Evolutionary conservation across 345 rosid species (phyloP).

Genomic region (Geranium brycei): DNA sequence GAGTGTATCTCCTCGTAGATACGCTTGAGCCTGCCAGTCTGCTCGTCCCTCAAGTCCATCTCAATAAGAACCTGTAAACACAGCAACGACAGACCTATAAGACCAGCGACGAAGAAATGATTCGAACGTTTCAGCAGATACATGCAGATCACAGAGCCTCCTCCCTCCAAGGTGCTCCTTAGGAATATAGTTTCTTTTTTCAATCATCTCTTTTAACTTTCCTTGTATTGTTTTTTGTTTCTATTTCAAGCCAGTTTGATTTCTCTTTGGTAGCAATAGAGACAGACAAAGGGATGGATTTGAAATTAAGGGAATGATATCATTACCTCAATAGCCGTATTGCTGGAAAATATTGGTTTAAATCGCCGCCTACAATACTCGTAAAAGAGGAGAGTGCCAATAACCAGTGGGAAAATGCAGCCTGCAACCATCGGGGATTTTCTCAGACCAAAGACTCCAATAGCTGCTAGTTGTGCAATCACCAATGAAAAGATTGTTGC

Average conservation of each 20-base stretch:
- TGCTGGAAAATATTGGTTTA: constrained; percentile 43
- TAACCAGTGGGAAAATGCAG: constrained; percentile 59
- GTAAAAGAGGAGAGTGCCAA: constrained; percentile 60
- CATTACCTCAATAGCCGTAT: constrained; percentile 33
- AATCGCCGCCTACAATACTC: constrained; percentile 77
- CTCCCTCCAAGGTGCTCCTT: too few relatives aligned
- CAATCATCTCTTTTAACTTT: too few relatives aligned
- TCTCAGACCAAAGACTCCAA: constrained; percentile 77
- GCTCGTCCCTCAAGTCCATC: not conserved
- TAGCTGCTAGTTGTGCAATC: constrained; percentile 65
- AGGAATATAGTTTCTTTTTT: too few relatives aligned
- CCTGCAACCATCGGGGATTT: constrained; percentile 54
- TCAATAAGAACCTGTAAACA: constrained; percentile 1
- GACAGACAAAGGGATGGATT: too few relatives aligned
- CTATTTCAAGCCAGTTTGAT: too few relatives aligned
- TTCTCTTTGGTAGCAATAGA: too few relatives aligned
- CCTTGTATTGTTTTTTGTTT: too few relatives aligned
- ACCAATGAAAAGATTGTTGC: constrained; percentile 72
- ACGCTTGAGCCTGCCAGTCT: not conserved
- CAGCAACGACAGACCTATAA: too few relatives aligned
- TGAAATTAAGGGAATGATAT: too few relatives aligned
- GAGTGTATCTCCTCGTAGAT: not conserved
- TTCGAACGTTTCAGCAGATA: too few relatives aligned
- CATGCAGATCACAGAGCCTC: too few relatives aligned
- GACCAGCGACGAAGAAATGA: too few relatives aligned